Evolutionary conservation across 2,329 filamentous ascomycete species (phyloP).

Genomic region (Neofusicoccum parvum): DNA sequence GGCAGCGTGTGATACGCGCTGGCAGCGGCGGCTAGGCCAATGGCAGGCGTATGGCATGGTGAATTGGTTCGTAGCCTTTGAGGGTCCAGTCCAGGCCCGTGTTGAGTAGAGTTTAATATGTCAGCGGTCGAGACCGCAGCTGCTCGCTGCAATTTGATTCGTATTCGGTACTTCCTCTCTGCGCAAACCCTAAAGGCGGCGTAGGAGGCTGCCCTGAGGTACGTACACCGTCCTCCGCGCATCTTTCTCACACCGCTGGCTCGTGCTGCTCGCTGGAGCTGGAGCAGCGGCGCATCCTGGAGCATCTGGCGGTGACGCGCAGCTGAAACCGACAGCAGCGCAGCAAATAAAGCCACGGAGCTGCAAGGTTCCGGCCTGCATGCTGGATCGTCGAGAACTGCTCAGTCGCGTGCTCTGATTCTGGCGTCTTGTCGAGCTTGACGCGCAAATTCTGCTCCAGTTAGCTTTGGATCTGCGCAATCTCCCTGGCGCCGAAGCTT

Average conservation of each 20-base stretch:
- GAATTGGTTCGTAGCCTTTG: not conserved
- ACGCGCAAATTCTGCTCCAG: not conserved
- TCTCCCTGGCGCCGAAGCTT: not conserved
- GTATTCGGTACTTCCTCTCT: not conserved
- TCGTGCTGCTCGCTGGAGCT: not conserved
- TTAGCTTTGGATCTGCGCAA: conserved; percentile 1
- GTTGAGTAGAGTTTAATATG: not conserved
- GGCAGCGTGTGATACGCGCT: not conserved
- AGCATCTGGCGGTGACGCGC: not conserved
- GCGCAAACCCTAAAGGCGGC: not conserved
- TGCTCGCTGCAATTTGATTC: not conserved
- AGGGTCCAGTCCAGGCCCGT: not conserved
- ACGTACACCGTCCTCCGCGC: not conserved
- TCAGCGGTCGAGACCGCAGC: not conserved
- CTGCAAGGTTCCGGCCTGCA: not conserved
- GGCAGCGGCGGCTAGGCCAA: not conserved
- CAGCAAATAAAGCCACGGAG: not conserved
- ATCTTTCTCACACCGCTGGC: not conserved
- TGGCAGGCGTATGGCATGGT: not conserved
- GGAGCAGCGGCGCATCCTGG: not conserved
- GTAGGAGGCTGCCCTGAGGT: not conserved
- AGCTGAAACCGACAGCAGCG: conserved; percentile 5
- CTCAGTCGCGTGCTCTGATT: not conserved
- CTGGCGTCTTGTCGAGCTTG: not conserved
- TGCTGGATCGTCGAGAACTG: not conserved